These are phyloP conservation scores for Colletotrichum musicola DNA, from an alignment of 2,329 filamentous ascomycete species.

Conservation along the genomic window DNA sequence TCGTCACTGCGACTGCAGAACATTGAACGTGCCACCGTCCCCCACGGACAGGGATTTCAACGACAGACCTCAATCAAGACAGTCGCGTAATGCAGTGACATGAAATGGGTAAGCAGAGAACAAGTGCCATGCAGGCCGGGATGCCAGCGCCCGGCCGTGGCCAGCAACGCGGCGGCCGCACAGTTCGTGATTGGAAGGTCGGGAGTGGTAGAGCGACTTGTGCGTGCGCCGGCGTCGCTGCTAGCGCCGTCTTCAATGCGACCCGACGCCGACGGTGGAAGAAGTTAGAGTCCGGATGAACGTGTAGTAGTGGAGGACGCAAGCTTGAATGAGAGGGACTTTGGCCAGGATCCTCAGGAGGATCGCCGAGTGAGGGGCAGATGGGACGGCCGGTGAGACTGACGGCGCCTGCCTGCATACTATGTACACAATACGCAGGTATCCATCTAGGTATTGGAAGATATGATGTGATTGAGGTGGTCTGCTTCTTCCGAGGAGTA, in stretches of 20 bases:
- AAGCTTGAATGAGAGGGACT: not conserved
- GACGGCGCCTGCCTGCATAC: constrained; percentile 8
- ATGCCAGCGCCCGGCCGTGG: constrained; percentile 2
- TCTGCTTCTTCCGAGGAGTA: not conserved
- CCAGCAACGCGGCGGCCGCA: not conserved
- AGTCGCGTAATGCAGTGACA: not conserved
- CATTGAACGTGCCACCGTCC: too few relatives aligned
- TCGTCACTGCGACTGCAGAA: too few relatives aligned
- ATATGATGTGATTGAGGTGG: not conserved
- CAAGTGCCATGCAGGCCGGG: not conserved
- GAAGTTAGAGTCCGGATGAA: constrained; percentile 21
- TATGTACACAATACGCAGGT: constrained; percentile 4
- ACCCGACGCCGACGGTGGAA: constrained; percentile 1
- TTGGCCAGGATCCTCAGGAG: not conserved
- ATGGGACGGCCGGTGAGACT: constrained; percentile 22
- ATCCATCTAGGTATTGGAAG: not conserved
- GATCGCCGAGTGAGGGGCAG: not conserved
- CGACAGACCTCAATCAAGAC: too few relatives aligned
- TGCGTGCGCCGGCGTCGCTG: not conserved
- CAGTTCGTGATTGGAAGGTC: constrained; percentile 9
- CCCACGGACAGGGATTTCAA: too few relatives aligned
- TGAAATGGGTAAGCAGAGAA: not conserved
- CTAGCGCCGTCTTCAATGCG: constrained; percentile 16
- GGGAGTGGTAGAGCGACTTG: not conserved
- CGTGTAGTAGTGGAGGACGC: not conserved